phyloP scores from a whole-genome alignment of 352 stramenopile genomes.

The Globisporangium splendens region DNA sequence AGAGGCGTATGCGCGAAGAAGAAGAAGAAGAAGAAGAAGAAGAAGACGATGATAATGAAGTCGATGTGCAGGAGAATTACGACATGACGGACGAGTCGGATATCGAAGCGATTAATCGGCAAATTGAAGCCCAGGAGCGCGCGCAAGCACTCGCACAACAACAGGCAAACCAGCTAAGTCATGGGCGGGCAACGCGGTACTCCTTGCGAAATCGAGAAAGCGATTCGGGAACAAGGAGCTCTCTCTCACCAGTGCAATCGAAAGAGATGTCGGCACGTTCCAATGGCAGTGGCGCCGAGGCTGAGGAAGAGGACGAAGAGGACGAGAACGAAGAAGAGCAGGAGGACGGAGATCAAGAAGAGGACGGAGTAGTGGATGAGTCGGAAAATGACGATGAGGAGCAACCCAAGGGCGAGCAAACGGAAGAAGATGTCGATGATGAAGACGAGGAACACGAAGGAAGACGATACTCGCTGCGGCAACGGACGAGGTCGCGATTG shows the following conservation, averaged over 20 bases:
- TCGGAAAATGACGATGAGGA: slow-evolving; percentile 27
- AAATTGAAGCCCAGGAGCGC: slow-evolving; percentile 44
- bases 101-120: slow-evolving; percentile 53
- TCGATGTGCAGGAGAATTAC: slow-evolving; percentile 19
- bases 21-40: slow-evolving; percentile 32
- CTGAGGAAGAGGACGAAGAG: slow-evolving; percentile 23
- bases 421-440: slow-evolving; percentile 26
- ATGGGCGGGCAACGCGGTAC: slow-evolving; percentile 43
- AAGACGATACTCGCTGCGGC: slow-evolving; percentile 11
- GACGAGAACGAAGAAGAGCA: slow-evolving; percentile 27
- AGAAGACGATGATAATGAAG: slow-evolving; percentile 23
- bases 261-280: slow-evolving; percentile 5
- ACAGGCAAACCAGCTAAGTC: slow-evolving; percentile 14
- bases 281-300: neutral
- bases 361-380: slow-evolving; percentile 14
- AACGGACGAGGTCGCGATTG: slow-evolving; percentile 7
- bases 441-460: slow-evolving; percentile 11
- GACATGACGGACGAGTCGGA: slow-evolving; percentile 44
- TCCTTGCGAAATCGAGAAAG: slow-evolving; percentile 52
- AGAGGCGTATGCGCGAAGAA: slow-evolving; percentile 17
- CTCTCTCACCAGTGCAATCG: slow-evolving; percentile 25
- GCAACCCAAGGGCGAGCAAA: slow-evolving; percentile 16
- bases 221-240: slow-evolving; percentile 20
- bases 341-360: slow-evolving; percentile 16
- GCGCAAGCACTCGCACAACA: slow-evolving; percentile 24